Evolutionary conservation across 2,329 filamentous ascomycete genomes (phyloP), one percentile per base, ranked within the genome.

Genomic region (Nemania serpens): DNA sequence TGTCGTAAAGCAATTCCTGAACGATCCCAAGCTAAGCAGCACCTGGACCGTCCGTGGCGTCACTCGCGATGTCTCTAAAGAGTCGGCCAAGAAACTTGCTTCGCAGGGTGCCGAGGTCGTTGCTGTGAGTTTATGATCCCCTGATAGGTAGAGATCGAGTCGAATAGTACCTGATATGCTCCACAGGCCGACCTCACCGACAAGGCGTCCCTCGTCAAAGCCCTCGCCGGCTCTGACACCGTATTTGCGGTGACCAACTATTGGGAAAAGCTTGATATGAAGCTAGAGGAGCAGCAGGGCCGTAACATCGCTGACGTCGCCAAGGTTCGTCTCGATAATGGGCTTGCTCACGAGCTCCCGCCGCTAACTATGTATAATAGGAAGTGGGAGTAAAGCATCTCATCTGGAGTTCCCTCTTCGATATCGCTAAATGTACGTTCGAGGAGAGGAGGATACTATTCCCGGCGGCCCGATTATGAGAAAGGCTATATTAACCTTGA

Each of bases 191-290:
- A 88, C 63, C 64, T 85, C 36, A 75, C 82, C 61, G 77, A 83
- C 67, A 74, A 76, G 59, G 70, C 71, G 0, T 78, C 78, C 3
- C 64, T 85, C 37, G 68, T 75, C 46, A 69, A 73, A 43, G 82
- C 81, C 11, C 67, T 86, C 48, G 64, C 71, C 6, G 80, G 78
- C 41, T 74, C 81, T 0, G 69, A 79, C 48, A 79, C 79, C n/a
- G 81, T 83, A 42, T 86, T 80, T 66, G 78, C 74, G 36, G 77
- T 84, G 12, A 85, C 83, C 36, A 81, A 83, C 71, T 83, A 77
- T 71, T 83, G 81, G 81, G 77, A 80, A 59, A 76, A 70, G 58
- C 64, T 73, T 66, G 68, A 75, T 69, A 73, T 75, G 69, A 60
- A 78, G n/a, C 65, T 78, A 61, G 74, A 80, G 66, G 66, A 73